Percentiles rank a stretch among this genome's conserved stretches.
These are phyloP conservation scores for Triglochin maritima DNA, from an alignment of 106 monocot genomes.

Conservation along the genomic window DNA sequence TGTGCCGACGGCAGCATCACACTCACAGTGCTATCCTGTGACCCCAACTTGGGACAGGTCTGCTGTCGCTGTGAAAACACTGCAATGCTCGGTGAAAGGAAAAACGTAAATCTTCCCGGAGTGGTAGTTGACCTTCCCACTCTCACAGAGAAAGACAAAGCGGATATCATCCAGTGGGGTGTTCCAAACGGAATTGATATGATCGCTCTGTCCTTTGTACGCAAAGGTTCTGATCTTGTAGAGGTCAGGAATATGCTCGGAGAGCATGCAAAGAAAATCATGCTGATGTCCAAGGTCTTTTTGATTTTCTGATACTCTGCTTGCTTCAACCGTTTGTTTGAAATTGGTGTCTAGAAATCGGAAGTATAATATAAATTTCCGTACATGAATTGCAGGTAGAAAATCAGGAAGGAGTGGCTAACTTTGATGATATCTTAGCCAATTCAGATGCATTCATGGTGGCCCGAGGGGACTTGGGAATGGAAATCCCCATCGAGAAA, in stretches of 20 bases:
- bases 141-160: conserved; percentile 83
- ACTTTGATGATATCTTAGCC: conserved; percentile 57
- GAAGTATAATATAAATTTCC: neutral
- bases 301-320: neutral
- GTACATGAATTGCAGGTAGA: conserved; percentile 26
- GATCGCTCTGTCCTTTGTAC: conserved; percentile 89
- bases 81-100: conserved; percentile 76
- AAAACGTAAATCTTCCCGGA: conserved; percentile 94
- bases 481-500: conserved; percentile 85
- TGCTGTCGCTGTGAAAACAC: conserved; percentile 81
- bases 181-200: conserved; percentile 87
- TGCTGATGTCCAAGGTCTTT: conserved; percentile 85
- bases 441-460: conserved; percentile 80
- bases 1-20: conserved; percentile 90
- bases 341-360: neutral
- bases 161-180: conserved; percentile 82
- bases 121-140: conserved; percentile 86
- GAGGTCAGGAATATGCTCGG: conserved; percentile 71
- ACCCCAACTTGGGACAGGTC: conserved; percentile 51
- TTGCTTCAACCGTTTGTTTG: neutral
- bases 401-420: conserved; percentile 57
- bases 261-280: conserved; percentile 49
- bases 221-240: conserved; percentile 90
- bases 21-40: conserved; percentile 63
- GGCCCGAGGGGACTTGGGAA: conserved; percentile 66